Conservation (phyloP, 345 rosid genomes). For the Citrus trifoliata region DNA sequence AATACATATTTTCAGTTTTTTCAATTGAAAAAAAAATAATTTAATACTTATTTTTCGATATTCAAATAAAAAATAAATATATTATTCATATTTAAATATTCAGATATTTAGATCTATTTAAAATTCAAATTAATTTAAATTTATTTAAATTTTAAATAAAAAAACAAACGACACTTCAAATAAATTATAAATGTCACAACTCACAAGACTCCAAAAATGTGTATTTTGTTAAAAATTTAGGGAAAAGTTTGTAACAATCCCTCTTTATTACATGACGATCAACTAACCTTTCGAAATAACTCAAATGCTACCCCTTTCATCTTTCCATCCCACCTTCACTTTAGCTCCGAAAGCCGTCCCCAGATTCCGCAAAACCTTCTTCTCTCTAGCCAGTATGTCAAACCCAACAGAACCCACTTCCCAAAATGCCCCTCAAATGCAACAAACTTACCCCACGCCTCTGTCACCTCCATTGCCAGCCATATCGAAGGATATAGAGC, state of each 20-base stretch:
- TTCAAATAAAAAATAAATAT: no score
- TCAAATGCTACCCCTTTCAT: conserved; percentile 19
- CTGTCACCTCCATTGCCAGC: conserved; percentile 66
- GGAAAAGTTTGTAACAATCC: not conserved
- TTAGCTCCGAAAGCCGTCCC: conserved; percentile 19
- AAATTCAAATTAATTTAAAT: no score
- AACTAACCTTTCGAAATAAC: not conserved
- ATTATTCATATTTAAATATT: no score
- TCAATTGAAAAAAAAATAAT: no score
- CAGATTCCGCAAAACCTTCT: conserved; percentile 22
- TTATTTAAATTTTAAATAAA: no score
- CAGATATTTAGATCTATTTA: no score
- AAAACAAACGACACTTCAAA: no score
- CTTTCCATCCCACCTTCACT: conserved; percentile 17
- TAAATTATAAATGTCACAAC: no score
- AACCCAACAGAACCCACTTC: conserved; percentile 12
- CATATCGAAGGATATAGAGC: conserved; percentile 69
- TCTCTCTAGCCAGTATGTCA: conserved; percentile 27
- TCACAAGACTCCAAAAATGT: not conserved
- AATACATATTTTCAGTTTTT: no score
- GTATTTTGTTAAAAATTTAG: not conserved
- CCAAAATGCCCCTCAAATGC: conserved; percentile 15
- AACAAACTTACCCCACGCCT: conserved; percentile 58
- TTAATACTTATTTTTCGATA: no score
- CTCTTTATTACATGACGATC: not conserved